Percentiles rank a stretch among this genome's conserved stretches.
Evolutionary conservation across 495 filamentous ascomycete species (phyloP).

Genomic region (Cudoniella acicularis): DNA sequence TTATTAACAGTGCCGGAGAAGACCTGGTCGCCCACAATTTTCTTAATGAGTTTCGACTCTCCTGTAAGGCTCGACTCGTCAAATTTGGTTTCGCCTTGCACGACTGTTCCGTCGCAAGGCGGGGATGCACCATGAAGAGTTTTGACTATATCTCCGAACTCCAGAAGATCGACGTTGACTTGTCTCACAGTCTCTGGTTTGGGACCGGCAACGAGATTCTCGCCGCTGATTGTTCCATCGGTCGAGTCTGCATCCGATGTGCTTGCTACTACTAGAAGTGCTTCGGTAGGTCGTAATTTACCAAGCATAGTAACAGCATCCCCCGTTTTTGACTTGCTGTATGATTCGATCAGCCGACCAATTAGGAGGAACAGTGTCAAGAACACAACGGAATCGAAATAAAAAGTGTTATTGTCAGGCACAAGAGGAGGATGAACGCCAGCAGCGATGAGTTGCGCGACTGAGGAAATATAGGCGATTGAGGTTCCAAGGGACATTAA

Average conservation of each 20-base stretch:
- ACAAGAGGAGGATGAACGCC: slow-evolving; percentile 26
- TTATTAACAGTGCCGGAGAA: slow-evolving; percentile 87
- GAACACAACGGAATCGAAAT: slow-evolving; percentile 95
- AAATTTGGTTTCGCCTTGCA: slow-evolving; percentile 64
- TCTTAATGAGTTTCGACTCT: slow-evolving; percentile 75
- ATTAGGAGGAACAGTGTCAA: slow-evolving; percentile 87
- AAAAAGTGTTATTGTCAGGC: slow-evolving; percentile 55
- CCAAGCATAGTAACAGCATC: slow-evolving; percentile 80
- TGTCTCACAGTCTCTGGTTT: slow-evolving; percentile 25
- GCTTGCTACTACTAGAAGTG: slow-evolving; percentile 55
- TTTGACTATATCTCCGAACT: slow-evolving; percentile 75
- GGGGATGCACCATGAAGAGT: slow-evolving; percentile 79
- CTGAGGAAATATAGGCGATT: slow-evolving; percentile 82
- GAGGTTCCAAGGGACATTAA: slow-evolving; percentile 85
- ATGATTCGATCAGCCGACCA: slow-evolving; percentile 76
- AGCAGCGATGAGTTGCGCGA: slow-evolving; percentile 68
- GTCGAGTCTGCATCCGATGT: neutral
- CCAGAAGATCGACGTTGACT: slow-evolving; percentile 64
- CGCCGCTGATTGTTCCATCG: neutral
- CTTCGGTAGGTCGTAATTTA: slow-evolving; percentile 76
- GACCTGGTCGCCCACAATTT: slow-evolving; percentile 65
- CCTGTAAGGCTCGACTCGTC: slow-evolving; percentile 91
- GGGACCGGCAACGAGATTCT: neutral
- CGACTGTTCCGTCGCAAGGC: slow-evolving; percentile 73
- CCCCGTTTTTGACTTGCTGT: slow-evolving; percentile 88